Conservation (phyloP, 176 grass and related monocot species). For the Oryza coarctata region DNA sequence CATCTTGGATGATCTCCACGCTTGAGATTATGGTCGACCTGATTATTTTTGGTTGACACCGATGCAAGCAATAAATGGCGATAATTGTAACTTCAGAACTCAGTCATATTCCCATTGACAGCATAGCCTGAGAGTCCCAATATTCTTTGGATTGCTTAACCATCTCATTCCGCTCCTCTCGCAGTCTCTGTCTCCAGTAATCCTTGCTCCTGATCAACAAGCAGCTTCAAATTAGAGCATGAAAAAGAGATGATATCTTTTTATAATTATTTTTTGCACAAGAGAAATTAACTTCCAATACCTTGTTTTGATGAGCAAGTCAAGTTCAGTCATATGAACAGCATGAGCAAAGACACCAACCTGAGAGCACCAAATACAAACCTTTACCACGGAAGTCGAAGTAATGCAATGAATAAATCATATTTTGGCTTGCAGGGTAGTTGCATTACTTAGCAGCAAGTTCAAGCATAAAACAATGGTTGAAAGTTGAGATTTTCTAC, state of each 20-base stretch:
- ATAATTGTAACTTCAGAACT: neutral
- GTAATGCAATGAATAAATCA: neutral
- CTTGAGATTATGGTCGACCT: neutral
- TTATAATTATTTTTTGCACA: neutral
- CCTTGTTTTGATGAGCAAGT: conserved; percentile 61
- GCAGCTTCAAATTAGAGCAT: neutral
- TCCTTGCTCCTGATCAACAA: conserved; percentile 49
- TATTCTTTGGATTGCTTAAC: conserved; percentile 80
- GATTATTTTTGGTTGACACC: conserved; percentile 21
- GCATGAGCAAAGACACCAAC: conserved; percentile 53
- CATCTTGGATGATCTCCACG: neutral
- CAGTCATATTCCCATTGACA: conserved; percentile 51
- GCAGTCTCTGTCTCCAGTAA: conserved; percentile 56
- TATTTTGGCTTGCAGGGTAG: neutral
- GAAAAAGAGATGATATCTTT: neutral
- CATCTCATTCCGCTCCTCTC: conserved; percentile 49
- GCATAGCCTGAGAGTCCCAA: conserved; percentile 65
- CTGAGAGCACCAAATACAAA: conserved; percentile 22
- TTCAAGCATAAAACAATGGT: neutral
- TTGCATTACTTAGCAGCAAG: neutral
- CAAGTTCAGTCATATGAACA: conserved; percentile 64
- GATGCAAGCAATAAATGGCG: neutral
- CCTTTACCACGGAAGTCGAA: neutral
- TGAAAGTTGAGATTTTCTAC: neutral
- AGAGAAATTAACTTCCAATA: neutral